Percentiles rank a stretch among this genome's conserved stretches.
Conservation (phyloP, 2,329 filamentous ascomycete species). For the Pseudogymnoascus sp. region DNA sequence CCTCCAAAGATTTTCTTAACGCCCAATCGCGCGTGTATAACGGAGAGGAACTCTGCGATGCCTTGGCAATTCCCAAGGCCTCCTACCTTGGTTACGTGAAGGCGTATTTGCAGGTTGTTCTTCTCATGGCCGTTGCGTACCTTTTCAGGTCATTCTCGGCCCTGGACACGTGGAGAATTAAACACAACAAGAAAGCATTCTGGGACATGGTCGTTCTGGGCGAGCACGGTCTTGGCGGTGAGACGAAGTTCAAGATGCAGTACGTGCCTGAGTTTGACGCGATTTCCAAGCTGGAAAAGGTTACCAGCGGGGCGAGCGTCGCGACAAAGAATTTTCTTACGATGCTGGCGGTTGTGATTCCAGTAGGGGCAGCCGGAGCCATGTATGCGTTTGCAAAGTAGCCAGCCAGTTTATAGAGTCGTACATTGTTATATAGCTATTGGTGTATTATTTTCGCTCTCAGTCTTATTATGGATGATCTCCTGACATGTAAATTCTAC, state of each 20-base stretch:
- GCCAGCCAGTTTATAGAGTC: neutral
- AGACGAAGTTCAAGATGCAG: conserved; percentile 63
- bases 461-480: neutral
- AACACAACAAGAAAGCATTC: neutral
- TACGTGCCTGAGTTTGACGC: conserved; percentile 50
- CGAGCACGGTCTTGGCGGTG: conserved; percentile 47
- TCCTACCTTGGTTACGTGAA: conserved; percentile 32
- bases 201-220: neutral
- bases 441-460: neutral
- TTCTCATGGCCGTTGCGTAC: conserved; percentile 45
- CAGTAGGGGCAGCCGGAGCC: neutral
- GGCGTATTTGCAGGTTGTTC: conserved; percentile 57
- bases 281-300: conserved; percentile 28
- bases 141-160: conserved; percentile 32
- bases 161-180: conserved; percentile 27
- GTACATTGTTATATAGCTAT: conserved; percentile 1
- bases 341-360: neutral
- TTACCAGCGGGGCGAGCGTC: neutral
- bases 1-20: conserved; percentile 58
- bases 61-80: conserved; percentile 35
- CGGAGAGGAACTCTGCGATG: conserved; percentile 53
- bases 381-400: neutral
- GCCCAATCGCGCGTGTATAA: conserved; percentile 65
- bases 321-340: neutral
- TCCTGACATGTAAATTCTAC: neutral